Evolutionary conservation across 139 green algal species (phyloP).

Genomic region (Chlamydomonas sp.): DNA sequence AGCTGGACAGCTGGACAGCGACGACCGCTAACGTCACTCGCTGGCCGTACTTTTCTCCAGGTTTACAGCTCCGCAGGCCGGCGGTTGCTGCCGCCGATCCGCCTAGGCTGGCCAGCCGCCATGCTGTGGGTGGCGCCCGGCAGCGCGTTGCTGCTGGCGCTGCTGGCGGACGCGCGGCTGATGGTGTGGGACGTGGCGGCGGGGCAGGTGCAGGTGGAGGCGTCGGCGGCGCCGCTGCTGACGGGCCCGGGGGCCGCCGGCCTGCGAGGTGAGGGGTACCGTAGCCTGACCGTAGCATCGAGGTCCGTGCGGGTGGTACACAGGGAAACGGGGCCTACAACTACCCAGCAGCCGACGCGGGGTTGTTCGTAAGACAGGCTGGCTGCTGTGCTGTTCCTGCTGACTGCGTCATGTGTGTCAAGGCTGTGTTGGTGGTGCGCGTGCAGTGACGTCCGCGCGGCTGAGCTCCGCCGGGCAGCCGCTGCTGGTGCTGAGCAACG

Average conservation of each 20-base stretch:
- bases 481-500: constrained; percentile 67
- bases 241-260: not conserved
- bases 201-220: constrained; percentile 19
- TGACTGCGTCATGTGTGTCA: not conserved
- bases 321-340: not conserved
- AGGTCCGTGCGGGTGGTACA: not conserved
- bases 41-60: constrained; percentile 26
- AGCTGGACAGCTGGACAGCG: not conserved
- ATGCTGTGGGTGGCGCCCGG: constrained; percentile 11
- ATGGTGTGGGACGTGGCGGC: constrained; percentile 48
- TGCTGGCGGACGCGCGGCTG: constrained; percentile 41
- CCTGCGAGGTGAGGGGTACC: not conserved
- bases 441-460: constrained; percentile 5
- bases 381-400: too few relatives aligned
- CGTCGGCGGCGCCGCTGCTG: constrained; percentile 41
- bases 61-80: constrained; percentile 69
- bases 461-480: constrained; percentile 48
- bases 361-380: not conserved
- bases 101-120: constrained; percentile 53
- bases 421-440: not conserved
- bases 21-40: not conserved
- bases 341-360: not conserved
- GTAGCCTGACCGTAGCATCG: not conserved
- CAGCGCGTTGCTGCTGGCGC: constrained; percentile 35
- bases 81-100: constrained; percentile 63